Evolutionary conservation across 768 basidiomycete genomes (phyloP).

Genomic region (Amanita exitialis): DNA sequence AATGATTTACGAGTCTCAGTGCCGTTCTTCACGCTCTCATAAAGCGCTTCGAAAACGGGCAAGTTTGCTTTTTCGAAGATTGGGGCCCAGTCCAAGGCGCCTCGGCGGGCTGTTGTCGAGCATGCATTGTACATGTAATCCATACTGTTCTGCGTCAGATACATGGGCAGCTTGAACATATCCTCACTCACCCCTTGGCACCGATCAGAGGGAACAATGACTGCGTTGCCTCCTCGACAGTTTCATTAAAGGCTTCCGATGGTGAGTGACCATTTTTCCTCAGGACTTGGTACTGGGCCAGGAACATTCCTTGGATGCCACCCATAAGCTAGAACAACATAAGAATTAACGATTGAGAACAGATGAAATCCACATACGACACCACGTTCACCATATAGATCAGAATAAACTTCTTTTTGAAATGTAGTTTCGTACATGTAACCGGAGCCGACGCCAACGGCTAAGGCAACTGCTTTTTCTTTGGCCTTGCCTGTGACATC

Average conservation of each 20-base stretch:
- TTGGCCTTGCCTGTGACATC: constrained; percentile 97
- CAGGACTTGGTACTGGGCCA: constrained; percentile 97
- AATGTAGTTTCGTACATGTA: constrained; percentile 99
- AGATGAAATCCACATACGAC: constrained; percentile 53
- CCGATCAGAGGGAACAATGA: constrained; percentile 97
- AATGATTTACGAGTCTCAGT: constrained; percentile 96
- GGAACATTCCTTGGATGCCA: constrained; percentile 97
- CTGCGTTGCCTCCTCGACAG: constrained; percentile 99
- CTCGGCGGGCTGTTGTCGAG: constrained; percentile 97
- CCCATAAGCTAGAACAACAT: constrained; percentile 71
- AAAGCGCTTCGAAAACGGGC: constrained; percentile 91
- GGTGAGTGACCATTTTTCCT: constrained; percentile 94
- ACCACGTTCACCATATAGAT: constrained; percentile 99
- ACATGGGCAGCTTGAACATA: not conserved
- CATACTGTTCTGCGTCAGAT: constrained; percentile 44
- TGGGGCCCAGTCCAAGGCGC: constrained; percentile 98
- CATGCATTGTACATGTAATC: constrained; percentile 99
- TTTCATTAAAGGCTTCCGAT: constrained; percentile 99
- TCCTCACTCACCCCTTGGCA: constrained; percentile 63
- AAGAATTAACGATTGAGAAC: constrained; percentile 3
- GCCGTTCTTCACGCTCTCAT: constrained; percentile 90
- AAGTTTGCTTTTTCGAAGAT: constrained; percentile 91
- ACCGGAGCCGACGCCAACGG: constrained; percentile 91
- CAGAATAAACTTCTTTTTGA: constrained; percentile 99
- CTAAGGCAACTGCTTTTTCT: constrained; percentile 93